A percentile compares a stretch with the other conserved stretches of the same genome.
phyloP scores from a whole-genome alignment of 306 rosid species.

The Begonia fuchsioides region DNA sequence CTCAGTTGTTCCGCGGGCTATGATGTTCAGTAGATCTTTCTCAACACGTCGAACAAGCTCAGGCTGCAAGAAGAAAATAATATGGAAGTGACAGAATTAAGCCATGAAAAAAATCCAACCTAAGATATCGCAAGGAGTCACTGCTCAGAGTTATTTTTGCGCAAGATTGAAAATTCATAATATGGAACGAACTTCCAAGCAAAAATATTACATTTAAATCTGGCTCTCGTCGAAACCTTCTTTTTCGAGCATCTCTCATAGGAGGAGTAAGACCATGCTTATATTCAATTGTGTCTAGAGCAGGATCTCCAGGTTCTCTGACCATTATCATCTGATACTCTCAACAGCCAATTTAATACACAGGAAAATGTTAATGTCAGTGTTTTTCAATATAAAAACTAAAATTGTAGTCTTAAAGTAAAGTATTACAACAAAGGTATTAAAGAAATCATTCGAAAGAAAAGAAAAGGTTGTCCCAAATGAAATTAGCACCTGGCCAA shows the following conservation, averaged over 20 bases:
- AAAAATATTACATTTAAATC: slow-evolving; percentile 70
- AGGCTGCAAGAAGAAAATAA: slow-evolving; percentile 39
- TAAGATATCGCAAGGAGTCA: too few species aligned
- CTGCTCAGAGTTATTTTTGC: too few species aligned
- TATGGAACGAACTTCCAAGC: background rate
- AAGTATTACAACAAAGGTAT: too few species aligned
- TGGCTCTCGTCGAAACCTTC: slow-evolving; percentile 89
- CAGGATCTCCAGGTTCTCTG: slow-evolving; percentile 38
- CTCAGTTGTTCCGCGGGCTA: slow-evolving; percentile 63
- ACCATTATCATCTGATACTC: slow-evolving; percentile 54
- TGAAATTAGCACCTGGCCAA: slow-evolving; percentile 37
- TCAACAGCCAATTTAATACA: slow-evolving; percentile 3
- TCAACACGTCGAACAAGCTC: slow-evolving; percentile 90
- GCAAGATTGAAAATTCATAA: too few species aligned
- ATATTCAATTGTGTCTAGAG: slow-evolving; percentile 55
- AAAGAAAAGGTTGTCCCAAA: slow-evolving; percentile 4
- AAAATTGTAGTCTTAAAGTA: too few species aligned
- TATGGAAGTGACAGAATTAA: background rate
- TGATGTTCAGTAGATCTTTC: slow-evolving; percentile 77
- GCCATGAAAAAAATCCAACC: background rate
- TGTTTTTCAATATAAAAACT: too few species aligned
- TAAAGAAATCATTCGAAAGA: background rate
- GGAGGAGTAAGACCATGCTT: slow-evolving; percentile 97
- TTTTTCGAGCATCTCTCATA: slow-evolving; percentile 89
- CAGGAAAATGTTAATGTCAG: background rate